phyloP scores from a whole-genome alignment of 164 flowering plant genomes.

The Malania oleifera region DNA sequence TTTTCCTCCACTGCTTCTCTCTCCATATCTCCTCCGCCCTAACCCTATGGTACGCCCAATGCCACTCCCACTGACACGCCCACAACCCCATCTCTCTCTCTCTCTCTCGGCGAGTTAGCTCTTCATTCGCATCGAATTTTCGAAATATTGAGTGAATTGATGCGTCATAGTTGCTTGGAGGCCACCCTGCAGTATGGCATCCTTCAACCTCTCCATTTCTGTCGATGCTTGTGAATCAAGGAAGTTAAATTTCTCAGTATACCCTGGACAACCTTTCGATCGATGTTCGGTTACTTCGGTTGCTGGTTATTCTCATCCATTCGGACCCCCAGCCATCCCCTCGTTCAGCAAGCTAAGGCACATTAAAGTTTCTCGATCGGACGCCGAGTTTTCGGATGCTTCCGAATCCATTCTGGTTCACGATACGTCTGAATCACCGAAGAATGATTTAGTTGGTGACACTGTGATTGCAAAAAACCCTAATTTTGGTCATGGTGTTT shows the following conservation, averaged over 20 bases:
- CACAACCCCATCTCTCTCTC: not conserved
- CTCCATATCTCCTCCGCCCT: no score
- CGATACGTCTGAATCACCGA: not conserved
- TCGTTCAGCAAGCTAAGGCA: slow-evolving; percentile 26
- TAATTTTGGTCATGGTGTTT: slow-evolving; percentile 1
- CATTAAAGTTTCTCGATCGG: slow-evolving; percentile 19
- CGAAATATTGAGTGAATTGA: not conserved
- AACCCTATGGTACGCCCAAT: slow-evolving; percentile 12
- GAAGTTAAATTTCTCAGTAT: slow-evolving; percentile 16
- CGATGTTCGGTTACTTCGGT: slow-evolving; percentile 11
- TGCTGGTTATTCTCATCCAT: slow-evolving; percentile 20
- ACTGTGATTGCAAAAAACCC: slow-evolving; percentile 7
- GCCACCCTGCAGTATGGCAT: slow-evolving; percentile 29
- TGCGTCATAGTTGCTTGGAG: not conserved
- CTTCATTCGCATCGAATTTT: not conserved
- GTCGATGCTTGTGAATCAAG: slow-evolving; percentile 32
- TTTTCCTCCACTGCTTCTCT: slow-evolving; percentile 24
- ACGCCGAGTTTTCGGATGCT: slow-evolving; percentile 9
- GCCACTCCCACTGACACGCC: slow-evolving; percentile 4
- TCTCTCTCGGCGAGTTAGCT: not conserved
- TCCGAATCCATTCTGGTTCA: slow-evolving; percentile 1
- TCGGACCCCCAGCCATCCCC: slow-evolving; percentile 13
- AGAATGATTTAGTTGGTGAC: slow-evolving; percentile 9
- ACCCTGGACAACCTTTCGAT: slow-evolving; percentile 14
- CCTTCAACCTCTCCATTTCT: slow-evolving; percentile 28